Conservation (phyloP, 768 basidiomycete genomes). For the Leccinum subtestaceum region DNA sequence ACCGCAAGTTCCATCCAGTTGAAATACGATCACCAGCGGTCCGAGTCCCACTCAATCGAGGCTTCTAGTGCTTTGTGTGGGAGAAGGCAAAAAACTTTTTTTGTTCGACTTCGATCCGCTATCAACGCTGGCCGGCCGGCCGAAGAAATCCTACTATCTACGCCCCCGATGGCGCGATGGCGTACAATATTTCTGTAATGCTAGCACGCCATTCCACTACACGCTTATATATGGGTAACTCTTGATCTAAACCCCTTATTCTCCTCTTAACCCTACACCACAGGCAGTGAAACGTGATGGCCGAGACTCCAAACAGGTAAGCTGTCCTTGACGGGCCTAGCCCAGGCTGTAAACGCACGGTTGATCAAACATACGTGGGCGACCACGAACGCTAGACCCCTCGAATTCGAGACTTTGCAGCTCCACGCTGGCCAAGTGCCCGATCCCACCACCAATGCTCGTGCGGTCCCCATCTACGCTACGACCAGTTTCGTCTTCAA, state of each 20-base stretch:
- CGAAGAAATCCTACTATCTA: neutral
- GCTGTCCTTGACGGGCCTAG: neutral
- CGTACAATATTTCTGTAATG: neutral
- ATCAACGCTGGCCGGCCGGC: too few species aligned
- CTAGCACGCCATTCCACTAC: neutral
- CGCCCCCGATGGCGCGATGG: neutral
- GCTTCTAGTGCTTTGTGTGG: neutral
- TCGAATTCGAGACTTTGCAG: conserved; percentile 62
- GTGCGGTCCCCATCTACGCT: conserved; percentile 64
- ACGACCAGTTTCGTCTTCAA: conserved; percentile 57
- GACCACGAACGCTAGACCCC: conserved; percentile 24
- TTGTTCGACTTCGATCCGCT: neutral
- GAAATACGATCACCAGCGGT: too few species aligned
- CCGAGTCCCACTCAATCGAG: neutral
- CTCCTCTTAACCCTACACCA: neutral
- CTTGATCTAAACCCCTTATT: neutral
- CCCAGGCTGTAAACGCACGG: neutral
- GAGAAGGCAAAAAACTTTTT: neutral
- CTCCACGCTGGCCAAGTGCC: conserved; percentile 58
- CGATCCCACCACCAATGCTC: conserved; percentile 53
- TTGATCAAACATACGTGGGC: neutral
- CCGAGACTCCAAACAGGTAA: neutral
- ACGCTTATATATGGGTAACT: neutral
- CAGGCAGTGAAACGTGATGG: neutral
- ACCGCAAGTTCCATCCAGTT: neutral